Evolutionary conservation across 331 rosid species (phyloP).

Genomic region (Quercus lobata): DNA sequence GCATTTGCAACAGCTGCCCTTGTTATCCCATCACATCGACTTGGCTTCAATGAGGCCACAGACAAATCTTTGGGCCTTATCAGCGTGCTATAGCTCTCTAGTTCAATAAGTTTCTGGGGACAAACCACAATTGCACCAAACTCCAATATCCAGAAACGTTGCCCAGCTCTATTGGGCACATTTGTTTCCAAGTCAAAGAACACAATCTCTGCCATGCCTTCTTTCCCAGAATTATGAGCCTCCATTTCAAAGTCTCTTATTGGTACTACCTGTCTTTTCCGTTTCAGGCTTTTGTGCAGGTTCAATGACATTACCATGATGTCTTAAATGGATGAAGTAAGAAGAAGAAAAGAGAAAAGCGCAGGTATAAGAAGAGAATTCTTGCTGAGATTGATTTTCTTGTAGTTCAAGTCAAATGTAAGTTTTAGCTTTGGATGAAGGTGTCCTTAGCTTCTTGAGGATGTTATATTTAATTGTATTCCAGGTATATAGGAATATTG

Average conservation of each 20-base stretch:
- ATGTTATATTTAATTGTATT: constrained; percentile 29
- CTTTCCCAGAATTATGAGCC: constrained; percentile 31
- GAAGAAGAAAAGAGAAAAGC: constrained; percentile 9
- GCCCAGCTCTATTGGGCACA: constrained; percentile 63
- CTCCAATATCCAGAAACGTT: constrained; percentile 62
- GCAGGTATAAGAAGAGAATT: constrained; percentile 27
- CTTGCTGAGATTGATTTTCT: constrained; percentile 53
- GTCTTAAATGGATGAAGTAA: constrained; percentile 18
- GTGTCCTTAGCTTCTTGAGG: constrained; percentile 45
- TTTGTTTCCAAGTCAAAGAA: constrained; percentile 93
- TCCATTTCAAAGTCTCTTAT: constrained; percentile 17
- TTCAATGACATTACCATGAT: neutral
- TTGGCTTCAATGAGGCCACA: constrained; percentile 47
- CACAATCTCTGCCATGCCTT: constrained; percentile 53
- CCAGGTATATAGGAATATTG: constrained; percentile 24
- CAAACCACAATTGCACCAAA: constrained; percentile 83
- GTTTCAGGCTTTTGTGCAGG: constrained; percentile 1
- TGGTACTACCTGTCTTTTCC: neutral
- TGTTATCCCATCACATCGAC: constrained; percentile 70
- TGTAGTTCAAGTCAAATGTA: constrained; percentile 46
- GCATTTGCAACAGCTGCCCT: constrained; percentile 53
- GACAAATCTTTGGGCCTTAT: constrained; percentile 65
- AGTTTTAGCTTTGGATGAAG: constrained; percentile 27
- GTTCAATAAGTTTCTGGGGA: constrained; percentile 61
- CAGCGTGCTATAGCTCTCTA: constrained; percentile 65